These are phyloP conservation scores for Podaxis sp. DNA, from an alignment of 768 basidiomycete genomes.

Conservation along the genomic window DNA sequence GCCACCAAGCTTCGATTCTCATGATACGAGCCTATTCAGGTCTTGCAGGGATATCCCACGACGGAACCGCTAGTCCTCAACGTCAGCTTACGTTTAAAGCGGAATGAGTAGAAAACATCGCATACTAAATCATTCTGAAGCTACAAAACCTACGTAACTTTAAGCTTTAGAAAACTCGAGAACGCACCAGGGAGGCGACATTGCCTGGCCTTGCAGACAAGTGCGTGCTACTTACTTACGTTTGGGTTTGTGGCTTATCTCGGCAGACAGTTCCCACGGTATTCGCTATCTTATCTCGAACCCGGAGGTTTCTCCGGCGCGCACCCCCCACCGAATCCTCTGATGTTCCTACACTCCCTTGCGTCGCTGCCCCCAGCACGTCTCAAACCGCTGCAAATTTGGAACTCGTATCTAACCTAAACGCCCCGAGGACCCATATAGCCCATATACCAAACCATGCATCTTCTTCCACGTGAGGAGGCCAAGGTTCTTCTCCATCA, in stretches of 20 bases:
- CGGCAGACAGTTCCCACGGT: neutral
- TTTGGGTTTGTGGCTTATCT: neutral
- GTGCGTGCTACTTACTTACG: neutral
- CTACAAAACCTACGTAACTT: neutral
- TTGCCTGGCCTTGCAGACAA: neutral
- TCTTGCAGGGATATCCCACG: neutral
- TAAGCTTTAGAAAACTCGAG: neutral
- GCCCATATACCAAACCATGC: slow-evolving; percentile 40
- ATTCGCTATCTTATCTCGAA: slow-evolving; percentile 7
- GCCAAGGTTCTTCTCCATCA: slow-evolving; percentile 77
- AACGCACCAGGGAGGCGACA: neutral
- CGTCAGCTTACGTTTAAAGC: neutral
- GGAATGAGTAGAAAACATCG: neutral
- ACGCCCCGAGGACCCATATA: neutral
- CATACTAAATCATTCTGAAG: neutral
- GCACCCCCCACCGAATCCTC: neutral
- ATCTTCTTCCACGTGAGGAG: slow-evolving; percentile 70
- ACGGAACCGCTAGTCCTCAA: neutral
- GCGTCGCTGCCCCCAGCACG: neutral
- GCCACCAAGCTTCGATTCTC: neutral
- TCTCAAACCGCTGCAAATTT: neutral
- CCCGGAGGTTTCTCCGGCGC: slow-evolving; percentile 1
- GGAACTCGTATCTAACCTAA: neutral
- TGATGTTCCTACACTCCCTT: neutral
- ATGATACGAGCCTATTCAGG: neutral